Evolutionary conservation across 78 protist genomes (phyloP), one percentile per base, ranked within the genome.

Genomic region (Bodo saltans): DNA sequence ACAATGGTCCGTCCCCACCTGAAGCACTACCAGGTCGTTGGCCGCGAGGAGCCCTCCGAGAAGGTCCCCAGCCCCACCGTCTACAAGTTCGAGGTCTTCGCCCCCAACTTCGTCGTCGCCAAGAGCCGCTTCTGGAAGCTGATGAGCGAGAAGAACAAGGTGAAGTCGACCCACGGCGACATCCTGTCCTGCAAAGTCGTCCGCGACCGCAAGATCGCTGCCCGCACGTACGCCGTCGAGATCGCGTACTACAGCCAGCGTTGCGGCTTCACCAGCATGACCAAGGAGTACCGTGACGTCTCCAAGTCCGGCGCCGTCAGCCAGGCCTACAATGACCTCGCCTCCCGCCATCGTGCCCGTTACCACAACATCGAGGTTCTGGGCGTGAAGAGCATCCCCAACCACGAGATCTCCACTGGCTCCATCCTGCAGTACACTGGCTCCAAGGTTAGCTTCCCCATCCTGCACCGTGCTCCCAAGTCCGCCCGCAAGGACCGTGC

Each of bases 61-160:
- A 29, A 34, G 60, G 4, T 52, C 53, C 91, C 90, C 40, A 23
- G 42, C 47, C 96, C 98, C 78, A 83, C 85, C 89, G 42, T 98
- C 87, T 97, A 84, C 98, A 88, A 96, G 80, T 97, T 98, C 99
- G 87, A 83, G 70, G 69, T 98, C 84, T 98, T 98, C 78, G 99
- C 99, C 28, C 86, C 88, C 74, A 96, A 97, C 95, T 40, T 70
- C 37, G 95, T 98, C 71, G 94, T 90, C 60, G 99, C 99, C 53
- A 79, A 84, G 80, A 42, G 88, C 74, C 91, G 98, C 72, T 98
- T 95, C 98, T 97, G 99, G 99, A 95, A 97, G 79, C 95, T 94
- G 95, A 82, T 95, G 78, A 29, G 89, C 68, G 69, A 89, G 83
- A 91, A 94, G 68, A 78, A 83, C 74, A 95, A 95, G 91, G 78